phyloP scores from a whole-genome alignment of 2,329 filamentous ascomycete species.

The Fusarium sp. region DNA sequence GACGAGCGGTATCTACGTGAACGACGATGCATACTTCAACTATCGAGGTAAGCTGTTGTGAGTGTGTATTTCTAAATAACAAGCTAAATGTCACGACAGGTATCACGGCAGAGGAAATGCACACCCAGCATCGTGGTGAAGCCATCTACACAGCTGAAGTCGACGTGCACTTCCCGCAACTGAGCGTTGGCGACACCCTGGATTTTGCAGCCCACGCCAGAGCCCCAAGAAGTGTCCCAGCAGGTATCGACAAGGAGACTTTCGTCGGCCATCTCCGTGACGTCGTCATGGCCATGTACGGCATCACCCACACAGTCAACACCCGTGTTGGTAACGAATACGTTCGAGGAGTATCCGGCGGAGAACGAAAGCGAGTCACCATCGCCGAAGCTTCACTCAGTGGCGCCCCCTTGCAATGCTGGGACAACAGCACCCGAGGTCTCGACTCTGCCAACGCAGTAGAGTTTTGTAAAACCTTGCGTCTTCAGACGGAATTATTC shows the following conservation, averaged over 20 bases:
- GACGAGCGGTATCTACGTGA: conserved; percentile 79
- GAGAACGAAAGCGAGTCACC: conserved; percentile 59
- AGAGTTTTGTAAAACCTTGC: conserved; percentile 72
- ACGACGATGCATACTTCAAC: conserved; percentile 77
- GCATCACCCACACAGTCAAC: conserved; percentile 75
- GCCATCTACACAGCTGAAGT: conserved; percentile 87
- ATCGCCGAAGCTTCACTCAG: conserved; percentile 50
- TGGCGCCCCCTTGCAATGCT: conserved; percentile 68
- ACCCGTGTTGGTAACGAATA: conserved; percentile 78
- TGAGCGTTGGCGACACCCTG: conserved; percentile 80
- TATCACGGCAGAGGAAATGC: conserved; percentile 39
- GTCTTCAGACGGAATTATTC: conserved; percentile 69
- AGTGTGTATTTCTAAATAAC: fast-evolving
- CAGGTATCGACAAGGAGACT: conserved; percentile 61
- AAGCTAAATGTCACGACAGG: conserved; percentile 8
- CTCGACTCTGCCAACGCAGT: conserved; percentile 75
- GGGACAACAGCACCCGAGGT: conserved; percentile 76
- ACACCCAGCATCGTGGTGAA: conserved; percentile 69
- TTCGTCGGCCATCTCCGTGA: conserved; percentile 73
- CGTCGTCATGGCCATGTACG: conserved; percentile 78
- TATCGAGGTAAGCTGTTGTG: conserved; percentile 70
- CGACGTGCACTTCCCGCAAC: conserved; percentile 80
- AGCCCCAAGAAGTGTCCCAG: conserved; percentile 68
- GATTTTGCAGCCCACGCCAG: conserved; percentile 78
- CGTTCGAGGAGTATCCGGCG: conserved; percentile 67